These are phyloP conservation scores for Beauveria australis DNA, from an alignment of 2,329 filamentous ascomycete genomes.

Conservation along the genomic window DNA sequence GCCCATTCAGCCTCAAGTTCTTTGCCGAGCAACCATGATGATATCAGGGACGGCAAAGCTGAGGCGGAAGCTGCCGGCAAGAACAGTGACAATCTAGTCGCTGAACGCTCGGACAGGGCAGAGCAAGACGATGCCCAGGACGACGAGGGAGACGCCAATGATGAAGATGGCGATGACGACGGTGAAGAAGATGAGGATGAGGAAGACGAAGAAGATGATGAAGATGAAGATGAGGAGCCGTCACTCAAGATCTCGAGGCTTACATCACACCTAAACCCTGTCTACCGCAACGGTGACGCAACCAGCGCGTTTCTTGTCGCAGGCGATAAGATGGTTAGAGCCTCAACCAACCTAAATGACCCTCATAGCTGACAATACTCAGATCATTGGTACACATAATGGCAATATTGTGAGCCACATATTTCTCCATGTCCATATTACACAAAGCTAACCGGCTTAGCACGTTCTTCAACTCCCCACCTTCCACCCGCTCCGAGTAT, in stretches of 20 bases:
- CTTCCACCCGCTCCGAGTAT: constrained; percentile 74
- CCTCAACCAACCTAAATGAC: background rate
- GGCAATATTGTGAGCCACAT: constrained; percentile 75
- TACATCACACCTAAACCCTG: constrained; percentile 66
- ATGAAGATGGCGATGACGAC: constrained; percentile 36
- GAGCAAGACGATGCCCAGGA: constrained; percentile 17
- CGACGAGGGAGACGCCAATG: constrained; percentile 21
- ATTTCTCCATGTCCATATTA: background rate
- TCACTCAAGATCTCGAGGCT: constrained; percentile 86
- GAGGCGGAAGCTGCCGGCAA: background rate
- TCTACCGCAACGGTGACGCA: constrained; percentile 92
- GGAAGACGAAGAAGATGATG: constrained; percentile 61
- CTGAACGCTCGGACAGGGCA: too few relatives aligned
- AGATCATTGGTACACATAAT: constrained; percentile 92
- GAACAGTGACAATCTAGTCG: background rate
- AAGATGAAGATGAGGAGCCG: constrained; percentile 89
- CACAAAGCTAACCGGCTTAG: constrained; percentile 37
- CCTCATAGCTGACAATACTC: constrained; percentile 25
- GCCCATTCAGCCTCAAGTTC: background rate
- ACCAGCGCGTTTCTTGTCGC: constrained; percentile 85
- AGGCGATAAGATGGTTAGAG: constrained; percentile 87
- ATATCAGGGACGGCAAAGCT: background rate
- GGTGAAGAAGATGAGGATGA: constrained; percentile 43
- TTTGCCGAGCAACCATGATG: background rate
- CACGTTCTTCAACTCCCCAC: constrained; percentile 79